Conservation (phyloP, 352 stramenopile genomes). For the Pythium aristosporum region DNA sequence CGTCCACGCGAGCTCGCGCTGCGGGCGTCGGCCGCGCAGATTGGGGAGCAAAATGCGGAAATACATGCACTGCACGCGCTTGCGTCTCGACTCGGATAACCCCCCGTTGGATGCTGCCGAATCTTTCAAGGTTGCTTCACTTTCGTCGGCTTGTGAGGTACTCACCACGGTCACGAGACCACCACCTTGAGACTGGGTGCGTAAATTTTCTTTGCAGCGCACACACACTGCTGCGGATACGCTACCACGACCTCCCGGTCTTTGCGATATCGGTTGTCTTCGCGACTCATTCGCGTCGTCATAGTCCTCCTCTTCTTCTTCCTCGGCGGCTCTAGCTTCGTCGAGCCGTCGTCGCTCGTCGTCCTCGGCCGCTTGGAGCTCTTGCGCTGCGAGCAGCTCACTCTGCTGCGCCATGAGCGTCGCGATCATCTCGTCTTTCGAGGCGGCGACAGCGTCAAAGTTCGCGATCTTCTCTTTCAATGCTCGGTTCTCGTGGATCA, state of each 20-base stretch:
- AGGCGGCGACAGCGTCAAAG: conserved; percentile 38
- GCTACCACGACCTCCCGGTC: background rate
- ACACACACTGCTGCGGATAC: conserved; percentile 41
- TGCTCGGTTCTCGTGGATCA: conserved; percentile 31
- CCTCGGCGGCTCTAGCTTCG: conserved; percentile 40
- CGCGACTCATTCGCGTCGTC: conserved; percentile 3
- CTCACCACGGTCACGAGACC: conserved; percentile 1
- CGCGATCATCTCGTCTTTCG: conserved; percentile 68
- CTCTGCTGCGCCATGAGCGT: conserved; percentile 77
- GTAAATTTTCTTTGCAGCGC: conserved; percentile 58
- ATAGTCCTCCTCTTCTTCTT: conserved; percentile 36
- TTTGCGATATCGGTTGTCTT: background rate
- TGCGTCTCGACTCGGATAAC: conserved; percentile 30
- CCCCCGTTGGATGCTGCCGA: background rate
- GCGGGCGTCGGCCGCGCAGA: conserved; percentile 73
- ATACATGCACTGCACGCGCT: conserved; percentile 79
- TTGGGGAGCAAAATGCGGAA: conserved; percentile 92
- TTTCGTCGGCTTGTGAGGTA: background rate
- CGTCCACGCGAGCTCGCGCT: conserved; percentile 82
- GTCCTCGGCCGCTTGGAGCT: conserved; percentile 50
- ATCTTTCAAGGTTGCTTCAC: background rate
- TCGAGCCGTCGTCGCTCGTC: conserved; percentile 44
- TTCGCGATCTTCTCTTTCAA: conserved; percentile 43
- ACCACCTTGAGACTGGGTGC: conserved; percentile 35
- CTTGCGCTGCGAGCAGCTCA: conserved; percentile 61